phyloP scores from a whole-genome alignment of 768 basidiomycete genomes.

The Boletus coccyginus region DNA sequence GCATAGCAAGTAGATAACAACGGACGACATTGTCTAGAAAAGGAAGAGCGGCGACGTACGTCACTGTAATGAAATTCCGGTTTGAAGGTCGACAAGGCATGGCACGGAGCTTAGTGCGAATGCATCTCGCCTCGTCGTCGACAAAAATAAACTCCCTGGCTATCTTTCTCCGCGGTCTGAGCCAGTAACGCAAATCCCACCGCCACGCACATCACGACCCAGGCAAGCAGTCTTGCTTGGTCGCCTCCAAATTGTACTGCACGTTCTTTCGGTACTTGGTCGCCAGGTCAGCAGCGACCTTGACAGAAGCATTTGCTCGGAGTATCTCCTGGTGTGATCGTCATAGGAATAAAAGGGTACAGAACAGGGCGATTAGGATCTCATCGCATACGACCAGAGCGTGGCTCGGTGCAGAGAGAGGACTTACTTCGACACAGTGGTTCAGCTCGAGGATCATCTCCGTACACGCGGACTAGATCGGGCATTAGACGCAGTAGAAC shows the following conservation, averaged over 20 bases:
- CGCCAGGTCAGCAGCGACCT: constrained; percentile 78
- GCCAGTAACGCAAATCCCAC: background rate
- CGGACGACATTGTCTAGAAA: constrained; percentile 24
- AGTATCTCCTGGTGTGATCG: constrained; percentile 61
- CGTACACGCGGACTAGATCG: constrained; percentile 84
- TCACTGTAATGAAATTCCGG: no score
- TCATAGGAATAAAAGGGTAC: background rate
- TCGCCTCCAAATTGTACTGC: constrained; percentile 84
- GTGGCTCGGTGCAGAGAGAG: background rate
- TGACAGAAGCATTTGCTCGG: constrained; percentile 71
- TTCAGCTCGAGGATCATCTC: constrained; percentile 89
- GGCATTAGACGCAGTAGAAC: background rate
- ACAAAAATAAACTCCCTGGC: background rate
- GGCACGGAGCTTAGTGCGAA: no score
- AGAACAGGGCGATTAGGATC: background rate
- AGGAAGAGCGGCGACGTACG: constrained; percentile 11
- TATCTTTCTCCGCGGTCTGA: background rate
- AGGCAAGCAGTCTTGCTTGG: constrained; percentile 33
- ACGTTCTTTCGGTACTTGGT: constrained; percentile 92
- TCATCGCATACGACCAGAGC: background rate
- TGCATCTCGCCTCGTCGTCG: no score
- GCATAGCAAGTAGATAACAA: constrained; percentile 12
- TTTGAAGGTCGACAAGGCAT: background rate
- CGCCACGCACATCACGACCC: background rate
- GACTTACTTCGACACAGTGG: constrained; percentile 74